Evolutionary conservation across 2,329 filamentous ascomycete species (phyloP).

Genomic region (Elsinoe arachidis): DNA sequence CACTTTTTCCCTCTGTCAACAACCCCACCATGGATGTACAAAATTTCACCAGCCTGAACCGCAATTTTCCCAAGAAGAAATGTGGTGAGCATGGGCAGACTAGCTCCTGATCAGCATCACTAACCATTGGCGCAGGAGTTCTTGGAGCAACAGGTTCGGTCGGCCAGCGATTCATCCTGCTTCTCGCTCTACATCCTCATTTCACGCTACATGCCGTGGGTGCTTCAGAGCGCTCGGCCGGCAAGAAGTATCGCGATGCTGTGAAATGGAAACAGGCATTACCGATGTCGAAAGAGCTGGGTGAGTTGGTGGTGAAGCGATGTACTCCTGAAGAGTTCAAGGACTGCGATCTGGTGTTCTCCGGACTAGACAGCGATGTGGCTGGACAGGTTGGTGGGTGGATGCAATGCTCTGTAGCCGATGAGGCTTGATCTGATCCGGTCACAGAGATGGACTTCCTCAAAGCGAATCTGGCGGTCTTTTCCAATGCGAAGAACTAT

Average conservation of each 20-base stretch:
- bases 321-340: slow-evolving; percentile 74
- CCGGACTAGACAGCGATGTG: slow-evolving; percentile 83
- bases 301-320: slow-evolving; percentile 73
- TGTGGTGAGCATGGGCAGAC: slow-evolving; percentile 36
- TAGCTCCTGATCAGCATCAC: neutral
- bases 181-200: slow-evolving; percentile 79
- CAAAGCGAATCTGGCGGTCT: slow-evolving; percentile 78
- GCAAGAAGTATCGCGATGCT: slow-evolving; percentile 90
- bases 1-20: neutral
- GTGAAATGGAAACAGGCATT: slow-evolving; percentile 89
- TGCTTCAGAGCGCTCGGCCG: slow-evolving; percentile 78
- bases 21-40: slow-evolving; percentile 34
- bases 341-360: slow-evolving; percentile 91
- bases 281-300: slow-evolving; percentile 68
- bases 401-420: neutral
- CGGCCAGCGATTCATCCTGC: slow-evolving; percentile 88
- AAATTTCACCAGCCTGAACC: slow-evolving; percentile 31
- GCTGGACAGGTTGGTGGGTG: slow-evolving; percentile 77
- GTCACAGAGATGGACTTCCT: slow-evolving; percentile 76
- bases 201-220: slow-evolving; percentile 83
- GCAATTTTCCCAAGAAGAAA: slow-evolving; percentile 43
- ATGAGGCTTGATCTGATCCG: neutral
- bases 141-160: slow-evolving; percentile 90
- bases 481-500: slow-evolving; percentile 98
- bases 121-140: slow-evolving; percentile 42